phyloP scores from a whole-genome alignment of 257 asterid genomes.

The Rhazya stricta region DNA sequence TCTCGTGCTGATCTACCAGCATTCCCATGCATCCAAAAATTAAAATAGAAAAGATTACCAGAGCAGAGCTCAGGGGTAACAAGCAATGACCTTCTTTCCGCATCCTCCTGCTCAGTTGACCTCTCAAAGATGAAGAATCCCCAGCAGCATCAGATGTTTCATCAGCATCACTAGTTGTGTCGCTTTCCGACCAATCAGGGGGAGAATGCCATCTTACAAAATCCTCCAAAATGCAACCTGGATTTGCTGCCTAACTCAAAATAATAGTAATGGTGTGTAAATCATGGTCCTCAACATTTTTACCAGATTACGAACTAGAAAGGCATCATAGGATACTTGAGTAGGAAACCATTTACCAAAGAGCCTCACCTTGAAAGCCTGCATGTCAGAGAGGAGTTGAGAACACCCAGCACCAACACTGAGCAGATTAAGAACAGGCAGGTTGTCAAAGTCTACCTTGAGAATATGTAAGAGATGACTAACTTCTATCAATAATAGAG shows the following conservation, averaged over 20 bases:
- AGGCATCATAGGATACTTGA: slow-evolving; percentile 14
- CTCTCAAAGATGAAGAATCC: slow-evolving; percentile 52
- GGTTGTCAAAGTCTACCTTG: slow-evolving; percentile 27
- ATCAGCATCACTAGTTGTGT: slow-evolving; percentile 34
- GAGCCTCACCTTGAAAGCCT: slow-evolving; percentile 93
- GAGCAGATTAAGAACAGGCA: slow-evolving; percentile 29
- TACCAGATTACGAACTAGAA: slow-evolving; percentile 14
- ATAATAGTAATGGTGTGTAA: slow-evolving; percentile 18
- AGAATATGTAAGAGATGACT: not conserved
- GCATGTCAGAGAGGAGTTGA: slow-evolving; percentile 99
- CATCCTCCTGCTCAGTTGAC: slow-evolving; percentile 95
- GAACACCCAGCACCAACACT: slow-evolving; percentile 99
- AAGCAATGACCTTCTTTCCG: slow-evolving; percentile 79
- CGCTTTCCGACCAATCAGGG: slow-evolving; percentile 93
- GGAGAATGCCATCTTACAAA: slow-evolving; percentile 99
- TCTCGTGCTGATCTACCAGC: not conserved
- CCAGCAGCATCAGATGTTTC: slow-evolving; percentile 46
- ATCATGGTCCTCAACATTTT: slow-evolving; percentile 18
- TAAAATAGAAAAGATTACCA: not conserved
- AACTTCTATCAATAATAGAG: not conserved
- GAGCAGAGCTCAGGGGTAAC: not conserved
- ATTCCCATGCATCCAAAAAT: not conserved
- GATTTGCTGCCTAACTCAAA: slow-evolving; percentile 90
- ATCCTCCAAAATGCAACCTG: slow-evolving; percentile 95
- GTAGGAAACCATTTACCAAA: slow-evolving; percentile 14